phyloP scores from a whole-genome alignment of 768 basidiomycete genomes.

The Rhizopogon rudus region DNA sequence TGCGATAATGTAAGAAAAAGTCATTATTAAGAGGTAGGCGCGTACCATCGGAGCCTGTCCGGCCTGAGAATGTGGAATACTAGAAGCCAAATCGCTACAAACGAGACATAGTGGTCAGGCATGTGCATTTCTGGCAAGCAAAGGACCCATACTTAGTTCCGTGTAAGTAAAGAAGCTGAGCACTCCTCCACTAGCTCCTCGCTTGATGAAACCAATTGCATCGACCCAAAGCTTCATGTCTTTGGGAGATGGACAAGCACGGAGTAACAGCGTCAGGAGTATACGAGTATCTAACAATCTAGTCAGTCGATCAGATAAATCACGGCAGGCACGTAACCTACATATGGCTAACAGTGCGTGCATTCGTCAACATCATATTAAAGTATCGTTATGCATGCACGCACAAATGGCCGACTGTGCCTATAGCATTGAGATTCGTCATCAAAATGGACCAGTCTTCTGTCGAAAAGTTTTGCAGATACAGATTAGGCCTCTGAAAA shows the following conservation, averaged over 20 bases:
- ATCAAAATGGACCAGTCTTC: slow-evolving; percentile 48
- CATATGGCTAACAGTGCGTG: slow-evolving; percentile 36
- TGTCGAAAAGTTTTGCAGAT: slow-evolving; percentile 50
- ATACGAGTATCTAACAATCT: slow-evolving; percentile 39
- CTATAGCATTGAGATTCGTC: slow-evolving; percentile 49
- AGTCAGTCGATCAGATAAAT: neutral
- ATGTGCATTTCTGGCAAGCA: neutral
- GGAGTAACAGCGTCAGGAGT: slow-evolving; percentile 42
- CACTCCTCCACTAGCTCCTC: slow-evolving; percentile 40
- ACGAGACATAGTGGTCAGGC: neutral
- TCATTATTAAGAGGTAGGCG: neutral
- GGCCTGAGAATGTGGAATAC: slow-evolving; percentile 42
- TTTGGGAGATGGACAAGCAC: slow-evolving; percentile 37
- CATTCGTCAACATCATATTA: slow-evolving; percentile 7
- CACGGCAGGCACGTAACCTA: slow-evolving; percentile 15
- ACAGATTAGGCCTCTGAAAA: slow-evolving; percentile 40
- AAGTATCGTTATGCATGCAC: neutral
- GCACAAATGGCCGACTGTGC: slow-evolving; percentile 27
- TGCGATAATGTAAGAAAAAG: slow-evolving; percentile 4
- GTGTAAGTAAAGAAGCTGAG: slow-evolving; percentile 54
- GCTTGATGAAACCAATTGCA: slow-evolving; percentile 45
- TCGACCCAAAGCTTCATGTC: slow-evolving; percentile 59
- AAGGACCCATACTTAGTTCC: slow-evolving; percentile 40
- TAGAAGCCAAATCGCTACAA: slow-evolving; percentile 35
- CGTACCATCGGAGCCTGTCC: slow-evolving; percentile 39